Percentiles rank a stretch among this genome's conserved stretches.
Conservation (phyloP, 345 rosid species). For the Eucalyptus pauciflora region DNA sequence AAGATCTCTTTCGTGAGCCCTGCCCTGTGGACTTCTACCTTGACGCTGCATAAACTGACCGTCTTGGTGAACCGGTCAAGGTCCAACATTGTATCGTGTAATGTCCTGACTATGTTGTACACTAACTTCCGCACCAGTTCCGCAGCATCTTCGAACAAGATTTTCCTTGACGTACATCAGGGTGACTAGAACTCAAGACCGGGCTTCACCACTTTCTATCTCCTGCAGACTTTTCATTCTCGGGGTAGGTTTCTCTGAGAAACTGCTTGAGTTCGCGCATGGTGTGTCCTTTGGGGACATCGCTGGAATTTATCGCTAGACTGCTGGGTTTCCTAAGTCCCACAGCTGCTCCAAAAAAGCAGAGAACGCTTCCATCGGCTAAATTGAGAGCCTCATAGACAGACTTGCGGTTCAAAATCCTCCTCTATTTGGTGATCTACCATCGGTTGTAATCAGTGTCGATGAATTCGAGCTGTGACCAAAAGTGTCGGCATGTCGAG, state of each 20-base stretch:
- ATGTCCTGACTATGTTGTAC: neutral
- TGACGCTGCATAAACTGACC: neutral
- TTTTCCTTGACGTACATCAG: neutral
- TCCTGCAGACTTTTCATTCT: neutral
- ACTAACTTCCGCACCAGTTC: neutral
- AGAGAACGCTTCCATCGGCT: neutral
- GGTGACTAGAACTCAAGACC: neutral
- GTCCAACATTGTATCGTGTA: neutral
- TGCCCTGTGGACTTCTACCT: neutral
- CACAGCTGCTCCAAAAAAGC: neutral
- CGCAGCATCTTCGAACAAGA: neutral
- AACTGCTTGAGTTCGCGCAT: neutral
- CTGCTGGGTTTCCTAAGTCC: neutral
- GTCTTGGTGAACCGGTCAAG: neutral
- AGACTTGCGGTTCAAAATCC: neutral
- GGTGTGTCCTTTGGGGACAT: neutral
- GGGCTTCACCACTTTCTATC: neutral
- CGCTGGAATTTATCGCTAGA: neutral
- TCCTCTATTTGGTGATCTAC: neutral
- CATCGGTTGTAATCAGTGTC: neutral
- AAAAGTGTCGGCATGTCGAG: neutral
- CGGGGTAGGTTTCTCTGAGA: neutral
- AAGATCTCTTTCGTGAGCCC: neutral
- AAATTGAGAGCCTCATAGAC: neutral
- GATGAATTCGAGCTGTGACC: neutral